Conservation (phyloP, 1,284 basidiomycete genomes). For the Veloporphyrellus conicus region DNA sequence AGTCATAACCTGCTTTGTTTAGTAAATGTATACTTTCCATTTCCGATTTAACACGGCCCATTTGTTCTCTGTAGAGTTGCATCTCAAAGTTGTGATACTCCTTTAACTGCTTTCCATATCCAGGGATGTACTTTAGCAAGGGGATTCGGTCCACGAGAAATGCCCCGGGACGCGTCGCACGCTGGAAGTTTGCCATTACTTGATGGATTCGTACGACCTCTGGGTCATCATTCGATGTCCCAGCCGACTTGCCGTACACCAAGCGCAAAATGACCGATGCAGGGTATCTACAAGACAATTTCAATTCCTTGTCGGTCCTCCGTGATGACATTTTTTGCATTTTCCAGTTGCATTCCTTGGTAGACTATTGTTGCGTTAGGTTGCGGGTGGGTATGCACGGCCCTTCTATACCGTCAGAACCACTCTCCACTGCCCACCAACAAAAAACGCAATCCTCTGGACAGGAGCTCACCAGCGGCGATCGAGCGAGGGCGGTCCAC, state of each 20-base stretch:
- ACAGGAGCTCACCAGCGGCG: slow-evolving; percentile 28
- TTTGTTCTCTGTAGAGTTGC: slow-evolving; percentile 46
- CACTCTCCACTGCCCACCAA: slow-evolving; percentile 24
- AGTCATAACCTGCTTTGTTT: not conserved
- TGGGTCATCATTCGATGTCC: slow-evolving; percentile 50
- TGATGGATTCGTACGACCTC: slow-evolving; percentile 53
- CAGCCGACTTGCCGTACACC: slow-evolving; percentile 57
- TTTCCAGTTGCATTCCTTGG: slow-evolving; percentile 33
- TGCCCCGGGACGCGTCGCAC: slow-evolving; percentile 50
- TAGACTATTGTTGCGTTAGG: slow-evolving; percentile 33
- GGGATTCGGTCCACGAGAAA: slow-evolving; percentile 60
- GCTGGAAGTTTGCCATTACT: slow-evolving; percentile 45
- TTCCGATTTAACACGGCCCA: slow-evolving; percentile 42
- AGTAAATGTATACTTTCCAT: slow-evolving; percentile 35
- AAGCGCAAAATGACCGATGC: slow-evolving; percentile 61
- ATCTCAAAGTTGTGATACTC: slow-evolving; percentile 55
- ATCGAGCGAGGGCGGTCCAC: slow-evolving; percentile 33
- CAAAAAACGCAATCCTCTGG: slow-evolving; percentile 21
- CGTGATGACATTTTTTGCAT: slow-evolving; percentile 36
- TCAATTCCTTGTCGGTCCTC: slow-evolving; percentile 5
- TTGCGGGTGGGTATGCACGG: slow-evolving; percentile 39
- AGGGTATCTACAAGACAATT: slow-evolving; percentile 45
- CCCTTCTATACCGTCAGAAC: slow-evolving; percentile 31
- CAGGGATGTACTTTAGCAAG: slow-evolving; percentile 41
- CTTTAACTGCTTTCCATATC: slow-evolving; percentile 16